Base-by-base conservation (phyloP, 129 eudicot species). In the Dittrichia graveolens region DNA sequence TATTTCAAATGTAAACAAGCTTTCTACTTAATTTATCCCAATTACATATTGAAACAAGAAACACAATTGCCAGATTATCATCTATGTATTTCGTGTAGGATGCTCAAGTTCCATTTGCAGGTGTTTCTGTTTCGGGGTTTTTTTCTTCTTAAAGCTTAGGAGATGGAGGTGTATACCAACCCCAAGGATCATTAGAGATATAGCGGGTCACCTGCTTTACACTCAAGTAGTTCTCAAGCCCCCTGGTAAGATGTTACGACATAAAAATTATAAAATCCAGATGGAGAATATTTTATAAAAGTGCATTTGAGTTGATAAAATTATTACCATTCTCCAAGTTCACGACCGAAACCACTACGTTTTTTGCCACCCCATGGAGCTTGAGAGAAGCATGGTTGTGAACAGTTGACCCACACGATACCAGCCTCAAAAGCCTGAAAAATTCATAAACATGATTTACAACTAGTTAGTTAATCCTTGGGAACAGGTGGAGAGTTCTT, bases 351-450 rank as follows among this genome's bases (percentile, higher is more conserved):
- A 63, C 99, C 99, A 72, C 99, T 95, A 19, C 95, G 97, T 65
- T 91, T 95, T 63, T 79, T 95, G 58, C 99, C 99, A 41, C 99
- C 99, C 99, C 99, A 95, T 9, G 99, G 99, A 83, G 97, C 97
- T 83, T 95, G 99, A 59, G 84, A 86, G 83, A 95, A 95, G 83
- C 97, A 90, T 11, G 99, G 99, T 78, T 95, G 99, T 45, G 99
- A 95, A 83, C 99, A 95, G 84, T 95, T 95, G 16, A 95, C 74
- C 99, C 99, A 95, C 8, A 95, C 97, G 50, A 91, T 78, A 59
- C 99, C 99, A 5, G 87, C 81, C 64, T 90, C 91, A 63, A 95
- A 77, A 71, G 96, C 97, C 99, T 94, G 85, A 24, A 24, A 24
- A 24, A 24, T 24, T 24, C 31, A 24, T 24, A 24, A 24, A 24